These are phyloP conservation scores for Rusavskia elegans DNA, from an alignment of 495 filamentous ascomycete genomes.

Conservation along the genomic window DNA sequence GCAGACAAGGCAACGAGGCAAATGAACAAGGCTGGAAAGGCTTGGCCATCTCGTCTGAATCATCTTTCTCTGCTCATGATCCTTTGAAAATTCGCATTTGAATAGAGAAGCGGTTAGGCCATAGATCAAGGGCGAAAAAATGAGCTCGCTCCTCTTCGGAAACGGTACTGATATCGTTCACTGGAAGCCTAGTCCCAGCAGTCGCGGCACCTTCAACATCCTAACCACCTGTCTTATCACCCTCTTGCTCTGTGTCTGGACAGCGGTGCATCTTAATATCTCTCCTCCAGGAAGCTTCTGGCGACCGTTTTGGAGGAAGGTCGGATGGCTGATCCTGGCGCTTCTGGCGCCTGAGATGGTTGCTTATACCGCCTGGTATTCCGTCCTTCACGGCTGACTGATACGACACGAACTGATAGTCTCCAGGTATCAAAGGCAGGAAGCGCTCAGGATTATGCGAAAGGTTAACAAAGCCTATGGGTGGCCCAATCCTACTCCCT, in stretches of 20 bases:
- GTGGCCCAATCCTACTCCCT: neutral
- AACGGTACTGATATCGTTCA: conserved; percentile 2
- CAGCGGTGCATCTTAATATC: conserved; percentile 27
- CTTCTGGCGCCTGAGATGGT: conserved; percentile 21
- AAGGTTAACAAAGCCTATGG: neutral
- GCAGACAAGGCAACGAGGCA: too few species aligned
- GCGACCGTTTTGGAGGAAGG: conserved; percentile 9
- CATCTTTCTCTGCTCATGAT: too few species aligned
- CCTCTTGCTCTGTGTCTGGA: conserved; percentile 25
- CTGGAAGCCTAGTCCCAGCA: conserved; percentile 3
- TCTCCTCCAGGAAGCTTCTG: conserved; percentile 3
- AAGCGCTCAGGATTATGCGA: neutral
- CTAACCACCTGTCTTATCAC: conserved; percentile 23
- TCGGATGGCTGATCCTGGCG: conserved; percentile 16
- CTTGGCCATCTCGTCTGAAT: too few species aligned
- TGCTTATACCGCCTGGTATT: conserved; percentile 11
- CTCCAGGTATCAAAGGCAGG: neutral
- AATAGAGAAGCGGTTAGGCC: too few species aligned
- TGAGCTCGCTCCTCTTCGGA: conserved; percentile 4
- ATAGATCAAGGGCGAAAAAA: neutral
- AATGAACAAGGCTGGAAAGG: too few species aligned
- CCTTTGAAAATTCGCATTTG: too few species aligned
- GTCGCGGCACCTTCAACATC: conserved; percentile 23
- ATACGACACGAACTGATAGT: neutral
- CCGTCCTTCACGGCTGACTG: neutral